Conservation (phyloP, 129 eudicot species). For the Gnaphalium uliginosum region DNA sequence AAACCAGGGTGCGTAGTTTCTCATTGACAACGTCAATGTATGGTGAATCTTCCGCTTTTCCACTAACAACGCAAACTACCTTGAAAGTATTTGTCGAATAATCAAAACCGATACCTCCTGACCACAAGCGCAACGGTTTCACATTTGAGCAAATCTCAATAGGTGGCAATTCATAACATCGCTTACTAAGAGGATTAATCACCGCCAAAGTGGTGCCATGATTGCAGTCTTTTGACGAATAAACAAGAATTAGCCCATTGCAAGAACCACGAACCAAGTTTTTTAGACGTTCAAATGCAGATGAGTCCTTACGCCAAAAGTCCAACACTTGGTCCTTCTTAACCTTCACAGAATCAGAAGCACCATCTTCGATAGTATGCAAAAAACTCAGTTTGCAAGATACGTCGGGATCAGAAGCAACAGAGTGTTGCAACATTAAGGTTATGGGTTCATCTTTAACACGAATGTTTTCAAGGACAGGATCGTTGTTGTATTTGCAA, state of each 20-base stretch:
- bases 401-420: no score
- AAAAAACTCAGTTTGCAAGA: neutral
- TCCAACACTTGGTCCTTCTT: neutral
- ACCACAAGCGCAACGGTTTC: neutral
- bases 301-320: neutral
- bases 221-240: no score
- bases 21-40: no score
- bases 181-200: conserved; percentile 11
- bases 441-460: neutral
- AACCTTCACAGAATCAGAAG: neutral
- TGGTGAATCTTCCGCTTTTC: neutral
- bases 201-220: neutral
- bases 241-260: neutral
- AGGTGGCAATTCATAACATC: conserved; percentile 7
- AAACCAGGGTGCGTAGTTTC: conserved; percentile 12
- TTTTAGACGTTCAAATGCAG: neutral
- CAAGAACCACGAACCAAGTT: conserved; percentile 13
- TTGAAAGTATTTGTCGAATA: conserved; percentile 16
- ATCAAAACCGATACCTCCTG: conserved; percentile 22
- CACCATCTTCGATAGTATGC: neutral
- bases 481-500: neutral
- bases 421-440: neutral
- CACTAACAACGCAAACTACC: neutral
- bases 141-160: neutral
- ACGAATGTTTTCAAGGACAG: neutral